Evolutionary conservation across 495 filamentous ascomycete genomes (phyloP), one percentile per base, ranked within the genome.

Genomic region (Entonaema liquescens): DNA sequence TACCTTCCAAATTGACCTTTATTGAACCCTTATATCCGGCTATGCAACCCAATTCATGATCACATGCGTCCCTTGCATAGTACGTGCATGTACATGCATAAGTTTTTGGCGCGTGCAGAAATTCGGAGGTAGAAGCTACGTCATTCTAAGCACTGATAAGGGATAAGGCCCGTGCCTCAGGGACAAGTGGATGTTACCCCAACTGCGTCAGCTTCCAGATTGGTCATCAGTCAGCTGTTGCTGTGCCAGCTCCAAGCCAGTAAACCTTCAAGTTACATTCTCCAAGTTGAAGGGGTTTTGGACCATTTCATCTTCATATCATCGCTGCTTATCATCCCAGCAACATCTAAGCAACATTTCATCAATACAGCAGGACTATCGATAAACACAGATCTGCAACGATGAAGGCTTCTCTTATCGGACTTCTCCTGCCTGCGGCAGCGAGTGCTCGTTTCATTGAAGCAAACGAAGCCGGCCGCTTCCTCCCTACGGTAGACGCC

Each of bases 371-470:
- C 59, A n/a, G 62, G 29, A 21, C n/a, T 21, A 13, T 35, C 29
- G 2, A 56, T 53, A 55, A 47, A 38, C 19, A 61, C 35, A 35
- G 59, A 40, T 47, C 79, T 80, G 74, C 78, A 64, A 72, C 75
- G 59, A 81, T 84, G 72, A 83, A 83, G 70, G 75, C 84, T 29
- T 81, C 83, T 23, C 63, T 82, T 21, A 62, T 86, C 56, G 78
- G 84, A 38, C 67, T 86, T 44, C 80, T 83, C 49, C 78, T 87
- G 56, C 82, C 83, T 15, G 78, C 83, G 23, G 82, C 71, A 62
- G 78, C 79, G 33, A 82, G 74, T 72, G 85, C 82, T 50, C 83
- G 85, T 65, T 87, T 86, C 70, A 71, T 86, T 70, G 83, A 86
- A 70, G 50, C 72, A n/a, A 75, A 79, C 70, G 86, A 87, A 68